Evolutionary conservation across 2,329 filamentous ascomycete species (phyloP), one percentile per base, ranked within the genome.

Genomic region (Sporothrix phasma): DNA sequence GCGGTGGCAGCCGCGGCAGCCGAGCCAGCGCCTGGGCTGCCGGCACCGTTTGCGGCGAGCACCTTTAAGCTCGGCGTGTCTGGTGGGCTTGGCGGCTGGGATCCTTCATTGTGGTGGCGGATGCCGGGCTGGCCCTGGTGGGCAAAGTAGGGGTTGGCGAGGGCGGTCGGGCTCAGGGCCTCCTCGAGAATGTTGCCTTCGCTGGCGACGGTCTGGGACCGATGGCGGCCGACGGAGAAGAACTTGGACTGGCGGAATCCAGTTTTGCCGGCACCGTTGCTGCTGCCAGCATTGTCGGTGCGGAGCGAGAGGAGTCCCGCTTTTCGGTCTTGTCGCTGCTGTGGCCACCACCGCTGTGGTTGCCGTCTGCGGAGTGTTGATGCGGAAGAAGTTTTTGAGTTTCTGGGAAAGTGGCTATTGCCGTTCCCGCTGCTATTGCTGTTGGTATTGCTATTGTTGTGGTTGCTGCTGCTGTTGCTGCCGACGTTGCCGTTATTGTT

Each of bases 131-230:
- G 92, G 64, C 94, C 94, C 77, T 99, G 94, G 74, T 97, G 94
- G 69, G 87, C 89, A 76, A 97, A 99, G 77, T 99, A 99, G 19
- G 94, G 94, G 74, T 99, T 99, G 68, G 92, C 93, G 73, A 93
- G 87, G 61, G 92, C 93, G 4, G 92, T 97, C 29, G 94, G 94
- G 72, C 92, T 96, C 72, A 96, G 82, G 67, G 85, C 81, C 75
- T 97, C 92, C 70, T 97, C 93, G 68, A 97, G 82, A 65, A 88
- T 85, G 73, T 97, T 92, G 70, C 92, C 92, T 77, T 97, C 93
- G 76, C 92, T 96, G 69, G 90, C 90, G 64, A 95, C 90, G 29
- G 93, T 97, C 66, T 89, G 88, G 41, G 92, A 95, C 71, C 93
- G 87, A 73, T 93, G 91, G 70, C 93, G 88, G 73, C 88, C 88